Percentiles rank a stretch among this genome's conserved stretches.
Evolutionary conservation across 2,329 filamentous ascomycete species (phyloP).

Genomic region (Trichophyton equinum): DNA sequence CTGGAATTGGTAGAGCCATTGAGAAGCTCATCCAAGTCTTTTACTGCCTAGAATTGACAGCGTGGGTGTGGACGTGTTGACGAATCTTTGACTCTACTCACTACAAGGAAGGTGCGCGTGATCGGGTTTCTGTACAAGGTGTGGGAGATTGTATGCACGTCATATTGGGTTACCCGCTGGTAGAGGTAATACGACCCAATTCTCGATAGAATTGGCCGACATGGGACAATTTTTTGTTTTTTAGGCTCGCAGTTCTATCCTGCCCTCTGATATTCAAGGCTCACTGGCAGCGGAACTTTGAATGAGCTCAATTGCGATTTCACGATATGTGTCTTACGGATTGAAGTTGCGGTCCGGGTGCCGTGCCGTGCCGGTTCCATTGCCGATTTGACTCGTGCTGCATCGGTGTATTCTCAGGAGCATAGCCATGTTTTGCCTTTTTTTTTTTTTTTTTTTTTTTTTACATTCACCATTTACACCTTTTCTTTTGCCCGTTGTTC

Average conservation of each 20-base stretch:
- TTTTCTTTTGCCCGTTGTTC: not conserved
- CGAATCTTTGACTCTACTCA: slow-evolving; percentile 1
- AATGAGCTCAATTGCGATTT: not conserved
- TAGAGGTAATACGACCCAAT: slow-evolving; percentile 2
- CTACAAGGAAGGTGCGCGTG: slow-evolving; percentile 1
- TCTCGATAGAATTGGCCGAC: not conserved
- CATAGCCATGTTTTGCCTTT: not conserved
- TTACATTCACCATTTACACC: not conserved
- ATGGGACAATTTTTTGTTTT: not conserved
- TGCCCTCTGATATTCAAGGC: not conserved
- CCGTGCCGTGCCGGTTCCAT: not conserved
- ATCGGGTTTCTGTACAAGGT: slow-evolving; percentile 6
- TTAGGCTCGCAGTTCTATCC: not conserved
- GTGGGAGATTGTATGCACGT: not conserved
- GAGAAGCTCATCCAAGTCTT: not conserved
- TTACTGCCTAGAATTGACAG: not conserved
- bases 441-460: not conserved
- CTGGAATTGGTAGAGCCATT: not conserved
- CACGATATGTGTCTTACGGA: not conserved
- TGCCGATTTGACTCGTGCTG: not conserved
- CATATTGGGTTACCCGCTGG: not conserved
- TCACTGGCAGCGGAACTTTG: not conserved
- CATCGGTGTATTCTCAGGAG: not conserved
- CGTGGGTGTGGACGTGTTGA: not conserved
- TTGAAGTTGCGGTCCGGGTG: slow-evolving; percentile 1